phyloP scores from a whole-genome alignment of 2,329 filamentous ascomycete genomes.

The Fusarium miscanthi region DNA sequence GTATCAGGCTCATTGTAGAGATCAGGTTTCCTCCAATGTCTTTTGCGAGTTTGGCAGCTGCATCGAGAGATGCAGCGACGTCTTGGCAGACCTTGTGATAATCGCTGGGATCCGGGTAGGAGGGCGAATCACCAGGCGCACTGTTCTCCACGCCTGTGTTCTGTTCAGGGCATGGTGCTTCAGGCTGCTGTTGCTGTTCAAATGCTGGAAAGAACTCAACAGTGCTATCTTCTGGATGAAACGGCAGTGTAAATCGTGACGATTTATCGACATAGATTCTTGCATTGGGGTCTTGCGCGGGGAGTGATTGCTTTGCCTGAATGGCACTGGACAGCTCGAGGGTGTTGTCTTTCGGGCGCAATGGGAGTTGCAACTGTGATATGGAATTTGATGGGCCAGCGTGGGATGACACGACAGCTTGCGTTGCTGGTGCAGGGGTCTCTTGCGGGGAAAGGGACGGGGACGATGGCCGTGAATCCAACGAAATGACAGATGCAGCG shows the following conservation, averaged over 20 bases:
- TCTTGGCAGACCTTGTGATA: constrained; percentile 18
- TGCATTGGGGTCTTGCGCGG: background rate
- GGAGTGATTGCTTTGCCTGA: background rate
- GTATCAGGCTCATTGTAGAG: constrained; percentile 30
- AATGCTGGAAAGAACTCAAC: background rate
- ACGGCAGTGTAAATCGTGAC: background rate
- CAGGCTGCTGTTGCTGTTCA: background rate
- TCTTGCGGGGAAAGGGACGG: background rate
- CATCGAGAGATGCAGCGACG: background rate
- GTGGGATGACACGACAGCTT: background rate
- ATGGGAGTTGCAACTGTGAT: background rate
- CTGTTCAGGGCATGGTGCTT: background rate
- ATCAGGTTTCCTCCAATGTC: constrained; percentile 17
- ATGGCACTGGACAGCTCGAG: background rate
- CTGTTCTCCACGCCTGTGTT: too few species aligned
- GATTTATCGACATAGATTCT: too few species aligned
- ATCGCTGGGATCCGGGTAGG: background rate
- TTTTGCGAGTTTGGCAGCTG: background rate
- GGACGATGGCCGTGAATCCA: constrained; percentile 1
- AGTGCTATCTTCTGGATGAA: background rate
- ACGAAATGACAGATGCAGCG: constrained; percentile 33
- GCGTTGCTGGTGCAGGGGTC: background rate
- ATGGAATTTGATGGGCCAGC: background rate
- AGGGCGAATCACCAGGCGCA: fast-evolving
- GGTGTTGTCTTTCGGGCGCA: background rate